A percentile compares a stretch with the other conserved stretches of the same genome.
Conservation (phyloP, 75 land plant genomes). For the Adiantum capillusveneris region DNA sequence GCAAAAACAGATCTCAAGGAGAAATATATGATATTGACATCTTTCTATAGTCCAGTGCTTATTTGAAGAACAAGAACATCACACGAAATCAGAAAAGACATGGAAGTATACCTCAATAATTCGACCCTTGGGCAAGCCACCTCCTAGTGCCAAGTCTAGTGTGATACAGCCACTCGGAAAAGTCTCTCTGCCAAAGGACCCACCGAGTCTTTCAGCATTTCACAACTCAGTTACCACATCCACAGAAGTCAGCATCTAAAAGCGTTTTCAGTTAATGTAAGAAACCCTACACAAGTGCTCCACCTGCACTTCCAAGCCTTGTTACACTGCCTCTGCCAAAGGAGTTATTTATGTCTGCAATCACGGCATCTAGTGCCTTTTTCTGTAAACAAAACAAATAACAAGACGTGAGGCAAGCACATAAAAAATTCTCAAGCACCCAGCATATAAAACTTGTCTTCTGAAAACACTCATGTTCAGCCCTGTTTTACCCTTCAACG, state of each 20-base stretch:
- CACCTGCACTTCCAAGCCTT: slow-evolving; percentile 94
- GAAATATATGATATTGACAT: no score
- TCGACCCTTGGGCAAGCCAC: slow-evolving; percentile 93
- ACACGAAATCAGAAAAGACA: background rate
- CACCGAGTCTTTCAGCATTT: background rate
- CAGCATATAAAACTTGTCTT: no score
- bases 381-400: no score
- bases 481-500: no score
- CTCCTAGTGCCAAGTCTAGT: slow-evolving; percentile 81
- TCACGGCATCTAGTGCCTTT: slow-evolving; percentile 91
- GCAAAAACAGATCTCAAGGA: no score
- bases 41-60: no score
- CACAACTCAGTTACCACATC: background rate
- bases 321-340: slow-evolving; percentile 98
- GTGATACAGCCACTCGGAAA: slow-evolving; percentile 97
- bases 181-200: slow-evolving; percentile 60
- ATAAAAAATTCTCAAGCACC: no score
- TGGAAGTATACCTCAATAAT: slow-evolving; percentile 72
- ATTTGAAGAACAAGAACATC: no score
- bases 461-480: no score
- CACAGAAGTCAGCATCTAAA: background rate
- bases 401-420: no score
- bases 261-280: background rate
- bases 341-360: slow-evolving; percentile 81
- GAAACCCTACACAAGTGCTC: slow-evolving; percentile 62